These are phyloP conservation scores for Curvularia lunata DNA, from an alignment of 2,329 filamentous ascomycete genomes.

Conservation along the genomic window DNA sequence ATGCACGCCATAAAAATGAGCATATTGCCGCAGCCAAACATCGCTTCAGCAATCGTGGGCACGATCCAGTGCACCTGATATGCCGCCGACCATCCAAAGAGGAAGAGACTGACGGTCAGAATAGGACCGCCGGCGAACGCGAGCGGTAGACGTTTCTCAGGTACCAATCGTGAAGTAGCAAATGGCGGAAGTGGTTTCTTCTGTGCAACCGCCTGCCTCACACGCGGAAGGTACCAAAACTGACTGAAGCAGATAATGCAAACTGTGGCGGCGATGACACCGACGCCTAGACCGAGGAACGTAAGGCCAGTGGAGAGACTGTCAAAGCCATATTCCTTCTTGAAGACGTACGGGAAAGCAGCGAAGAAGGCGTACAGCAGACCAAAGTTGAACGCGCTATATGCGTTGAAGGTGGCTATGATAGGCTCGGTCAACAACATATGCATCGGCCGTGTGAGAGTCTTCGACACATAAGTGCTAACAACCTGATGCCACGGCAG, in stretches of 20 bases:
- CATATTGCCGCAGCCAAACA: slow-evolving; percentile 13
- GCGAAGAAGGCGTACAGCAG: slow-evolving; percentile 37
- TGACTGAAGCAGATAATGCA: slow-evolving; percentile 11
- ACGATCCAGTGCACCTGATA: slow-evolving; percentile 49
- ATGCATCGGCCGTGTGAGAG: slow-evolving; percentile 57
- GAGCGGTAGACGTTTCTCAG: slow-evolving; percentile 45
- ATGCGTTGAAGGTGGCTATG: slow-evolving; percentile 23
- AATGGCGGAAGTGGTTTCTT: slow-evolving; percentile 11
- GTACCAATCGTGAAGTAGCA: slow-evolving; percentile 18
- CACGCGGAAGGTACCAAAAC: slow-evolving; percentile 8
- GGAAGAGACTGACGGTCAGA: slow-evolving; percentile 45
- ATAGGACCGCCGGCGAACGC: slow-evolving; percentile 46
- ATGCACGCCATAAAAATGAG: slow-evolving; percentile 17
- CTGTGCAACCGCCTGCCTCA: slow-evolving; percentile 4
- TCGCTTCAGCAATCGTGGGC: slow-evolving; percentile 40
- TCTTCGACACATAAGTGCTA: slow-evolving; percentile 23
- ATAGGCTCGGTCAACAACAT: slow-evolving; percentile 42
- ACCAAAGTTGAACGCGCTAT: slow-evolving; percentile 34
- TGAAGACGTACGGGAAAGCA: slow-evolving; percentile 32
- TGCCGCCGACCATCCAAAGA: slow-evolving; percentile 51
- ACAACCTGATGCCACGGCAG: slow-evolving; percentile 7
- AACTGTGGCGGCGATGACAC: slow-evolving; percentile 8
- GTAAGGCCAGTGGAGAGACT: slow-evolving; percentile 12
- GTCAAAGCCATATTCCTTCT: slow-evolving; percentile 20
- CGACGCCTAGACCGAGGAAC: slow-evolving; percentile 12